Evolutionary conservation across 148 eudicot genomes (phyloP).

Genomic region (Persicaria tinctoria): DNA sequence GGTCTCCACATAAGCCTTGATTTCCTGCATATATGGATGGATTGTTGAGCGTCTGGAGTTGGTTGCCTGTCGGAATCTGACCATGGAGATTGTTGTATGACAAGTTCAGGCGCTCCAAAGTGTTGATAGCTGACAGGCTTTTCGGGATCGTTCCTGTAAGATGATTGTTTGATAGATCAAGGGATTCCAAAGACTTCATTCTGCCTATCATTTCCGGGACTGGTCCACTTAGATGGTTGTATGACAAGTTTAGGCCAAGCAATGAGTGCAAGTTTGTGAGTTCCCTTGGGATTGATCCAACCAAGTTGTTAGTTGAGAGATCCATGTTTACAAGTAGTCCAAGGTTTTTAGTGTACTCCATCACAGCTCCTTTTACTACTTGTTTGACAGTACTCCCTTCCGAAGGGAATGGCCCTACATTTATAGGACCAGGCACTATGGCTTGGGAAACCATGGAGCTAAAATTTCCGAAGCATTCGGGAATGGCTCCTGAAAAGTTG

Average conservation of each 20-base stretch:
- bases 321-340: conserved; percentile 21
- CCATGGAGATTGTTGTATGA: conserved; percentile 22
- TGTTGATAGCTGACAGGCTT: conserved; percentile 10
- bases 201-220: conserved; percentile 16
- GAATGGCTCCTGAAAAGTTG: conserved; percentile 30
- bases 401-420: not conserved
- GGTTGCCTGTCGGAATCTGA: conserved; percentile 21
- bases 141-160: conserved; percentile 21
- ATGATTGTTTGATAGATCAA: conserved; percentile 20
- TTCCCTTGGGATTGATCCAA: conserved; percentile 32
- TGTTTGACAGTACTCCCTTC: not conserved
- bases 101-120: conserved; percentile 13
- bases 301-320: conserved; percentile 36
- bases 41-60: conserved; percentile 24
- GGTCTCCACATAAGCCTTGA: conserved; percentile 33
- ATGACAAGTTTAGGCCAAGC: conserved; percentile 15
- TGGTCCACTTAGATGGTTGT: conserved; percentile 18
- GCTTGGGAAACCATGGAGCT: conserved; percentile 11
- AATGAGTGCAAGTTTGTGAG: conserved; percentile 15
- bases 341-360: conserved; percentile 12
- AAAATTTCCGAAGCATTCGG: conserved; percentile 27
- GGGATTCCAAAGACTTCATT: conserved; percentile 11
- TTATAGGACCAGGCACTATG: not conserved
- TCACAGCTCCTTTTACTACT: conserved; percentile 19
- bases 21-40: conserved; percentile 32